phyloP scores from a whole-genome alignment of 2,329 filamentous ascomycete species.

The Nakataea oryzae region DNA sequence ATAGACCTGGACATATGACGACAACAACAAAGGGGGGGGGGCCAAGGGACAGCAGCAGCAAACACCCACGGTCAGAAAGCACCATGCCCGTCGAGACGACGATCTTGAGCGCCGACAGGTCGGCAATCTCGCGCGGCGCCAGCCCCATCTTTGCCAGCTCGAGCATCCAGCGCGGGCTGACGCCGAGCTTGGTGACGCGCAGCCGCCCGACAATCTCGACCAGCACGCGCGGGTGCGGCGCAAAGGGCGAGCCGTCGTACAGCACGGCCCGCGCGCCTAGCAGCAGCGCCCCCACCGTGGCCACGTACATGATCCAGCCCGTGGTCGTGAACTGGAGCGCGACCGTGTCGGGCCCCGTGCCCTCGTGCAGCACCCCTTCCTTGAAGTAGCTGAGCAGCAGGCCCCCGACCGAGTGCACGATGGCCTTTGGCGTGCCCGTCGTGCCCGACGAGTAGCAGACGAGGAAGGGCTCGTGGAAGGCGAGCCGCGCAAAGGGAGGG shows the following conservation, averaged over 20 bases:
- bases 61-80: conserved; percentile 43
- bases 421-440: conserved; percentile 76
- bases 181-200: conserved; percentile 61
- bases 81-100: conserved; percentile 78
- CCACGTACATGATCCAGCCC: conserved; percentile 84
- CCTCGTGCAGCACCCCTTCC: conserved; percentile 46
- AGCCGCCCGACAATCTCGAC: conserved; percentile 52
- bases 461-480: conserved; percentile 65
- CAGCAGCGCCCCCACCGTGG: conserved; percentile 46
- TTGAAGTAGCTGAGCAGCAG: conserved; percentile 44
- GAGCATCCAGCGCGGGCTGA: conserved; percentile 66
- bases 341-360: conserved; percentile 26
- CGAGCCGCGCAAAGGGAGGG: conserved; percentile 47
- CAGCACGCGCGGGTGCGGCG: conserved; percentile 55
- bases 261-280: conserved; percentile 52
- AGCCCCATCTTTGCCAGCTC: conserved; percentile 59
- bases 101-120: conserved; percentile 48
- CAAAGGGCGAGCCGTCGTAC: conserved; percentile 79
- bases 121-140: conserved; percentile 47
- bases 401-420: conserved; percentile 67
- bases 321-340: conserved; percentile 53
- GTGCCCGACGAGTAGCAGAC: conserved; percentile 75
- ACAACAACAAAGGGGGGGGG: too few relatives aligned
- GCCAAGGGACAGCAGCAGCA: not conserved
- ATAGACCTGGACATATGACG: too few relatives aligned